Evolutionary conservation across 352 stramenopile species (phyloP).

Genomic region (Phytophthora litchii): DNA sequence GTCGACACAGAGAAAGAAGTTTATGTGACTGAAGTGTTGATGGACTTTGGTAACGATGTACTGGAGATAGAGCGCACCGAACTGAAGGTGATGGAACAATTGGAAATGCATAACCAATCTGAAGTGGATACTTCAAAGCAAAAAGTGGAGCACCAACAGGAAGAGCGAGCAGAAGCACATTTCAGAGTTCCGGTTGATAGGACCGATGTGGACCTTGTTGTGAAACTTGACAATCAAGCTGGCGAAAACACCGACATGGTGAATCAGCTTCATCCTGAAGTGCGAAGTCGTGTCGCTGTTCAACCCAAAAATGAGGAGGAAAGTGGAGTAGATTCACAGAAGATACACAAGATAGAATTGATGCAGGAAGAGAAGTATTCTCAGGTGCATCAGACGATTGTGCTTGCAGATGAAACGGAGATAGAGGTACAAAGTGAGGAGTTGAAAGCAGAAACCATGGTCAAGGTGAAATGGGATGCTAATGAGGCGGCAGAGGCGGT

Average conservation of each 20-base stretch:
- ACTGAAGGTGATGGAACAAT: constrained; percentile 12
- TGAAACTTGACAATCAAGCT: not conserved
- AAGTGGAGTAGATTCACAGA: not conserved
- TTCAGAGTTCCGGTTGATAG: constrained; percentile 1
- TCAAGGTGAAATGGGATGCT: constrained; percentile 5
- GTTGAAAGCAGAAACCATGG: constrained; percentile 2
- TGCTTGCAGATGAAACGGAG: not conserved
- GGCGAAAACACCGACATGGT: constrained; percentile 5
- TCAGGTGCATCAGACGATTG: not conserved
- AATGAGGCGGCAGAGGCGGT: constrained; percentile 8
- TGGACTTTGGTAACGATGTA: constrained; percentile 9
- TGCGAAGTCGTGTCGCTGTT: constrained; percentile 8
- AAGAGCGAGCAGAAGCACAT: constrained; percentile 5
- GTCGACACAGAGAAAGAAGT: constrained; percentile 2
- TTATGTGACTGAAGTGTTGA: constrained; percentile 18
- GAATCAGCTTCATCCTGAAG: not conserved
- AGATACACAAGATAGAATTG: not conserved
- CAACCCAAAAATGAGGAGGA: constrained; percentile 1
- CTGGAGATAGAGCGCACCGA: constrained; percentile 30
- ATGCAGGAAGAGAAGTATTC: constrained; percentile 8
- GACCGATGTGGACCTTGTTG: constrained; percentile 9
- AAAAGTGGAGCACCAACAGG: constrained; percentile 3
- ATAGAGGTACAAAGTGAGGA: constrained; percentile 3
- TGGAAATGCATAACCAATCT: constrained; percentile 13
- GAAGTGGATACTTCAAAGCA: constrained; percentile 7